Percentiles rank a stretch among this genome's conserved stretches.
These are phyloP conservation scores for Apiotrichum sp. DNA, from an alignment of 1,284 basidiomycete species.

Conservation along the genomic window DNA sequence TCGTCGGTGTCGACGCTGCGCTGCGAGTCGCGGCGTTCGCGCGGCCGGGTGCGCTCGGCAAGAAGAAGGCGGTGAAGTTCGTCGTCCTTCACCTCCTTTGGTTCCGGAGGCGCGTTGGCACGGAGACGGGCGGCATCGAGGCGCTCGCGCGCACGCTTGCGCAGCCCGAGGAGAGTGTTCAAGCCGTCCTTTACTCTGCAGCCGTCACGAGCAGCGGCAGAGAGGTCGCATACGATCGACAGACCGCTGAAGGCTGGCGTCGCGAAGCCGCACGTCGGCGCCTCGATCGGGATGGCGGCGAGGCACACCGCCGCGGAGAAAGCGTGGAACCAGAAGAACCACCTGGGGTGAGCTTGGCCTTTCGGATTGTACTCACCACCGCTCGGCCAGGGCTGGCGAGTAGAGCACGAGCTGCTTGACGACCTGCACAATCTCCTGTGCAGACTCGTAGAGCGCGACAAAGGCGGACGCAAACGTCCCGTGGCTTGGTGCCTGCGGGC, in stretches of 20 bases:
- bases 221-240: constrained; percentile 42
- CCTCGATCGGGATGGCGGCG: constrained; percentile 40
- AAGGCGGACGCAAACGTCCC: constrained; percentile 32
- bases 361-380: constrained; percentile 18
- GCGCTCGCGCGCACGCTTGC: constrained; percentile 34
- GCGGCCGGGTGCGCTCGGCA: not conserved
- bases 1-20: not conserved
- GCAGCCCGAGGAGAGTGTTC: constrained; percentile 34
- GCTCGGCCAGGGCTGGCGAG: constrained; percentile 35
- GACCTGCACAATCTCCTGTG: constrained; percentile 42
- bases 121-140: constrained; percentile 7
- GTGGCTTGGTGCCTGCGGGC: constrained; percentile 27
- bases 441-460: constrained; percentile 36
- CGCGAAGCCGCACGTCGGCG: constrained; percentile 43
- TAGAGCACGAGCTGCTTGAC: constrained; percentile 41
- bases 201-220: constrained; percentile 35
- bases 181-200: constrained; percentile 44
- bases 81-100: constrained; percentile 5
- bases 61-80: constrained; percentile 10
- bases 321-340: constrained; percentile 45
- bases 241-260: constrained; percentile 38
- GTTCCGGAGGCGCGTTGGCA: not conserved
- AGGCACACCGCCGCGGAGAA: constrained; percentile 42
- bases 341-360: not conserved
- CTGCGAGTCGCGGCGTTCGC: not conserved